Conservation (phyloP, 305 asterid genomes). For the Plantago lanceolata region DNA sequence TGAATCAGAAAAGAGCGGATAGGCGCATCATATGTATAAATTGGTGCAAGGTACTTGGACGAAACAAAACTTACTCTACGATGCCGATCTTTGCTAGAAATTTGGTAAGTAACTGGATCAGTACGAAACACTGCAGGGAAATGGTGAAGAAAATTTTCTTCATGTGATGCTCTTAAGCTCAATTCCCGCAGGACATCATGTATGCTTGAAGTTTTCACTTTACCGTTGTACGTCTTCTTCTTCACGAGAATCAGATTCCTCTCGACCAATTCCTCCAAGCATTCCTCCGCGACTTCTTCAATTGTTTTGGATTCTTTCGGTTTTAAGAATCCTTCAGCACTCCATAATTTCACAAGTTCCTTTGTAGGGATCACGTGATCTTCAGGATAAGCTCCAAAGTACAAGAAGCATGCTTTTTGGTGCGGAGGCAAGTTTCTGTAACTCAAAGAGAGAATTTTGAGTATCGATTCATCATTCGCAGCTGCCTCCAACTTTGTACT, state of each 20-base stretch:
- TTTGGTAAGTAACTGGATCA: no score
- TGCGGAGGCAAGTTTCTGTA: slow-evolving; percentile 33
- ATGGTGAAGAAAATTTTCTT: slow-evolving; percentile 30
- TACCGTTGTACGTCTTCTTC: background rate
- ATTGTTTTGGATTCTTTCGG: background rate
- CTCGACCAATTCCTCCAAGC: slow-evolving; percentile 4
- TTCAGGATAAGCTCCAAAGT: slow-evolving; percentile 34
- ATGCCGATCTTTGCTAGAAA: background rate
- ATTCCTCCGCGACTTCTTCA: slow-evolving; percentile 12
- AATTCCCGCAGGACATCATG: slow-evolving; percentile 34
- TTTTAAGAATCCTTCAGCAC: slow-evolving; percentile 26
- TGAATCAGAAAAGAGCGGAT: background rate
- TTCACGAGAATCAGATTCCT: slow-evolving; percentile 9
- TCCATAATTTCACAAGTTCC: slow-evolving; percentile 30
- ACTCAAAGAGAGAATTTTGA: slow-evolving; percentile 25
- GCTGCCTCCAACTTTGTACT: background rate
- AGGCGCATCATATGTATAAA: background rate
- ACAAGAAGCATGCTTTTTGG: slow-evolving; percentile 34
- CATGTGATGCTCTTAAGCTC: slow-evolving; percentile 8
- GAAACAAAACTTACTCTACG: slow-evolving; percentile 28
- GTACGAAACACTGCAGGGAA: slow-evolving; percentile 5
- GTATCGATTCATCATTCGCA: background rate
- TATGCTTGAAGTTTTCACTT: slow-evolving; percentile 25
- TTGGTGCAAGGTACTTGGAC: slow-evolving; percentile 7
- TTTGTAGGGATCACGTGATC: slow-evolving; percentile 24